Evolutionary conservation across 2,329 filamentous ascomycete genomes (phyloP).

Genomic region (Pestalotiopsis sp.): DNA sequence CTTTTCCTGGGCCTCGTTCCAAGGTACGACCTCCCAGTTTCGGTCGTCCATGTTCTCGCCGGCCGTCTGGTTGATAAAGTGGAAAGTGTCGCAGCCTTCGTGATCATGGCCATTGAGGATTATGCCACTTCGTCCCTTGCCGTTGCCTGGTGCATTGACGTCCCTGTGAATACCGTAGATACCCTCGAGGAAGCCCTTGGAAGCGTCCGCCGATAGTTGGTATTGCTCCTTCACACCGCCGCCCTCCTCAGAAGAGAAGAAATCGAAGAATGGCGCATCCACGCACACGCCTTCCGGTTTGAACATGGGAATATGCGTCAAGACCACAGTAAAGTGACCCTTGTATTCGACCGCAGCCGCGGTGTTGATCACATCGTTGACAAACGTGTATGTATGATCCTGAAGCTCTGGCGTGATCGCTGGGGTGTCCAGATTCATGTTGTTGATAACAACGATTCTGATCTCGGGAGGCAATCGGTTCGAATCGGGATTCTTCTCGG

Average conservation of each 20-base stretch:
- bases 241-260: constrained; percentile 66
- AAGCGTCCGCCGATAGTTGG: constrained; percentile 74
- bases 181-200: constrained; percentile 76
- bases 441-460: constrained; percentile 84
- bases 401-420: constrained; percentile 69
- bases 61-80: constrained; percentile 71
- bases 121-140: constrained; percentile 71
- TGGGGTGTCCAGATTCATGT: constrained; percentile 90
- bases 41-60: constrained; percentile 40
- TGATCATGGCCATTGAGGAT: constrained; percentile 95
- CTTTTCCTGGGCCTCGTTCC: constrained; percentile 43
- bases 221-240: constrained; percentile 88
- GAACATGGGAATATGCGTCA: constrained; percentile 91
- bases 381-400: constrained; percentile 74
- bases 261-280: constrained; percentile 81
- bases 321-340: constrained; percentile 75
- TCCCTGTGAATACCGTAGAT: constrained; percentile 78
- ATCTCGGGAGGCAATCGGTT: constrained; percentile 65
- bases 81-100: constrained; percentile 87
- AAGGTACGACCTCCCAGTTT: constrained; percentile 52
- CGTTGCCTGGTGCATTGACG: constrained; percentile 55
- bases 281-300: constrained; percentile 82
- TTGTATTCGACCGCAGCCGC: constrained; percentile 61
- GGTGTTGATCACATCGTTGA: constrained; percentile 68
- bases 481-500: constrained; percentile 45